Percentiles rank a stretch among this genome's conserved stretches.
Evolutionary conservation across 306 rosid genomes (phyloP).

Genomic region (Vigna hirtella): DNA sequence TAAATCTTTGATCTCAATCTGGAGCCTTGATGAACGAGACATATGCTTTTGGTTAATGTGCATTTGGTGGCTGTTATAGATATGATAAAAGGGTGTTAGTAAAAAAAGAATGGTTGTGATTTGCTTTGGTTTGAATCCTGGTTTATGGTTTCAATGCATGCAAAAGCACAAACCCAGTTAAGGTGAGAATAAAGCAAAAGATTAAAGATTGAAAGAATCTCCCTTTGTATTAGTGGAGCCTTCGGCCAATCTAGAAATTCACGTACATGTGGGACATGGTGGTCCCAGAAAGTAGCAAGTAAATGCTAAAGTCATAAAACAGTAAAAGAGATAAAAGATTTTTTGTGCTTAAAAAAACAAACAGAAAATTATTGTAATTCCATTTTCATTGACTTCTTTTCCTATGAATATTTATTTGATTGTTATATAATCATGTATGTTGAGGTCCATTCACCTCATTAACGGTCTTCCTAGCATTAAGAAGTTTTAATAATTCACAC

Average conservation of each 20-base stretch:
- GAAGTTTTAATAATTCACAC: background rate
- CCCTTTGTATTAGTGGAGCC: slow-evolving; percentile 69
- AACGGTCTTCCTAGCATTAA: background rate
- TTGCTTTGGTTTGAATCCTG: slow-evolving; percentile 46
- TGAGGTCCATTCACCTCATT: background rate
- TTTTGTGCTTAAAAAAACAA: slow-evolving; percentile 20
- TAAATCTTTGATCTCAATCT: slow-evolving; percentile 51
- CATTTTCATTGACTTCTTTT: slow-evolving; percentile 20
- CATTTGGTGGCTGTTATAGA: slow-evolving; percentile 40
- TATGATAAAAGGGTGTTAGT: slow-evolving; percentile 46
- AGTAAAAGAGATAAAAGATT: slow-evolving; percentile 18
- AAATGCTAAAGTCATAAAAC: slow-evolving; percentile 39
- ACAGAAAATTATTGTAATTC: slow-evolving; percentile 18
- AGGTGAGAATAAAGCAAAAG: slow-evolving; percentile 44
- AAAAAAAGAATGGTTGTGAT: slow-evolving; percentile 50
- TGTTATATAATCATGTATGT: slow-evolving; percentile 30
- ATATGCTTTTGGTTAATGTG: slow-evolving; percentile 48
- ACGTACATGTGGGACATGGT: slow-evolving; percentile 47
- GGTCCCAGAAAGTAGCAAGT: slow-evolving; percentile 46
- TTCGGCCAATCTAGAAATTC: slow-evolving; percentile 60
- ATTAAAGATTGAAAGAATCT: slow-evolving; percentile 57
- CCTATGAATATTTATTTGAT: slow-evolving; percentile 36
- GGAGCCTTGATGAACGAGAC: slow-evolving; percentile 46
- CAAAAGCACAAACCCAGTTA: slow-evolving; percentile 51
- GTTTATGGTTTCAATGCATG: slow-evolving; percentile 69